These are phyloP conservation scores for Centrapalus pauciflorus DNA, from an alignment of 129 eudicot species.

Conservation along the genomic window DNA sequence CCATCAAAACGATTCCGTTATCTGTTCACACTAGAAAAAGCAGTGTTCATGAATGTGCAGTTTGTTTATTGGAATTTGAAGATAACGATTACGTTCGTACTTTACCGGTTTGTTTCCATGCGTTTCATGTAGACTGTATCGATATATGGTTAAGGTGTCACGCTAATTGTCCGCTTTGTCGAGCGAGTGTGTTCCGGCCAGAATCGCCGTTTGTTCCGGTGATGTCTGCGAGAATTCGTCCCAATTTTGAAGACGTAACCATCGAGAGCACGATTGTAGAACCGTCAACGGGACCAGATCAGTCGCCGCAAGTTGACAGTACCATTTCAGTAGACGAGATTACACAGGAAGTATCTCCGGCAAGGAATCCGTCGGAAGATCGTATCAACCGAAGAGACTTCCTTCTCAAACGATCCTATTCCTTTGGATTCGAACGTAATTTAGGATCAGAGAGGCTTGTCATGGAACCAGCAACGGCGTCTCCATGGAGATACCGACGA, in stretches of 20 bases:
- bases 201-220: conserved; percentile 75
- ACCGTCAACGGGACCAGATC: conserved; percentile 28
- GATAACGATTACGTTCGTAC: conserved; percentile 88
- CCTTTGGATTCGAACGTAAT: conserved; percentile 89
- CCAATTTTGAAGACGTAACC: conserved; percentile 72
- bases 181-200: conserved; percentile 62
- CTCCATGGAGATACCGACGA: conserved; percentile 68
- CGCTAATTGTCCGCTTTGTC: conserved; percentile 93
- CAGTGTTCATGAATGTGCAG: conserved; percentile 70
- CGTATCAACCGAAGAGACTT: conserved; percentile 52
- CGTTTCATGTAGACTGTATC: conserved; percentile 90
- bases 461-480: conserved; percentile 65
- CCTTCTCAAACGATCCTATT: conserved; percentile 72
- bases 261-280: conserved; percentile 52
- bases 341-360: conserved; percentile 46
- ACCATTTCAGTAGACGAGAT: conserved; percentile 32
- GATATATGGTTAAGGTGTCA: conserved; percentile 89
- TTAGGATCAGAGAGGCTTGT: conserved; percentile 70
- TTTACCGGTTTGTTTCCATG: conserved; percentile 80
- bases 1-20: conserved; percentile 74
- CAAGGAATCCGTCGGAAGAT: conserved; percentile 41
- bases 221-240: conserved; percentile 88
- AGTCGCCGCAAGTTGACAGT: conserved; percentile 27
- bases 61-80: conserved; percentile 77
- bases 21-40: conserved; percentile 57